Base-by-base conservation (phyloP, 306 rosid genomes). In the Comarum palustre region DNA sequence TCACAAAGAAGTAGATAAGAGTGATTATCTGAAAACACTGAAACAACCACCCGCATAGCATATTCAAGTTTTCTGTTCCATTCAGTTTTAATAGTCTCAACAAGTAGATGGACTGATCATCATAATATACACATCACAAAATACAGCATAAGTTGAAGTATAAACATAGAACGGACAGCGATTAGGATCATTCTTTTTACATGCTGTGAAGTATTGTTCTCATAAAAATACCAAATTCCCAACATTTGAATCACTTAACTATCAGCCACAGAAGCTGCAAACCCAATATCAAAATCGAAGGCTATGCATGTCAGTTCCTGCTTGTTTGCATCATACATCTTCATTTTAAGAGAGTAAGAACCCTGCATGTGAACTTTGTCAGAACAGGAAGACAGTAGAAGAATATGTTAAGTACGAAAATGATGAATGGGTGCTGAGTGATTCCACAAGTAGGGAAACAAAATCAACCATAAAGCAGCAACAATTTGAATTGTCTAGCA, bases 261-360 rank as follows among this genome's bases (percentile, higher is more conserved):
- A 74, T 89, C 88, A 10, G 96, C 98, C 78, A 83, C 83, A 46
- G 90, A 76, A 24, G 91, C 79, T 54, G 80, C 86, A 77, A 89
- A 71, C 75, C 92, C 96, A 59, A 93, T 83, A 73, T 58, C n/a
- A 69, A 90, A 93, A 69, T 82, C 85, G 31, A 93, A 93, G 43
- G 75, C 58, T 66, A 93, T 76, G 81, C 98, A 93, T 27, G 93
- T 83, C 77, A 93, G 79, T 81, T 84, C 82, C 6, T 83, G 77
- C 1, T 82, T 77, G 66, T 77, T 75, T 72, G 81, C 86, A 75
- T 90, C 96, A 66, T 63, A 78, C 81, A 93, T 74, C 79, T 47
- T 89, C 96, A 93, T 89, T 79, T 71, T 89, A 74, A 93, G 79
- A 45, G 87, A 47, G 86, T 90, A 90, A 0, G 96, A 79, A 57